Percentiles rank a stretch among this genome's conserved stretches.
Conservation (phyloP, 768 basidiomycete genomes). For the Calocybe cyanea region DNA sequence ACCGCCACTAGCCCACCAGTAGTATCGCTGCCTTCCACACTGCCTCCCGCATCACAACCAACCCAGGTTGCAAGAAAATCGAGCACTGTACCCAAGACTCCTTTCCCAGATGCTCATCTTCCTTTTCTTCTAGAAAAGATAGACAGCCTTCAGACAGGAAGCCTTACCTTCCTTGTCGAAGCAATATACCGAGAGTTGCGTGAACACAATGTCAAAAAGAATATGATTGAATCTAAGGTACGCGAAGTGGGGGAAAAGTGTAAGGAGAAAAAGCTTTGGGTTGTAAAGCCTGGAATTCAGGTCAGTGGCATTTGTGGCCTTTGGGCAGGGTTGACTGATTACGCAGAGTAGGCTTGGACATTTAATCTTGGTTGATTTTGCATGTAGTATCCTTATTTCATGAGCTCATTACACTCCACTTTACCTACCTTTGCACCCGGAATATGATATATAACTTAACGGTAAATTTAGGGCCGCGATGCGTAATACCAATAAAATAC, state of each 20-base stretch:
- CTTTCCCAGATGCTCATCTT: slow-evolving; percentile 68
- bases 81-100: slow-evolving; percentile 42
- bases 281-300: slow-evolving; percentile 46
- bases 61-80: slow-evolving; percentile 22
- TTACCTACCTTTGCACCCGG: too few relatives aligned
- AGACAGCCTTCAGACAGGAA: slow-evolving; percentile 53
- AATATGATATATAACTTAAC: too few relatives aligned
- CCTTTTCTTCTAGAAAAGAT: slow-evolving; percentile 62
- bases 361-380: too few relatives aligned
- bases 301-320: slow-evolving; percentile 11
- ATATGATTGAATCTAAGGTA: slow-evolving; percentile 77
- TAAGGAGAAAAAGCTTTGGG: slow-evolving; percentile 71
- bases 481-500: slow-evolving; percentile 1
- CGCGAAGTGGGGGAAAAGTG: slow-evolving; percentile 74
- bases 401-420: too few relatives aligned
- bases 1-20: slow-evolving; percentile 11
- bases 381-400: too few relatives aligned
- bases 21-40: slow-evolving; percentile 12
- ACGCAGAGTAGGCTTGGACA: too few relatives aligned
- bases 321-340: neutral
- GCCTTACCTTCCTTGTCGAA: slow-evolving; percentile 65
- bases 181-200: slow-evolving; percentile 68
- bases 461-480: neutral
- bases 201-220: slow-evolving; percentile 75
- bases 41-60: slow-evolving; percentile 8